Conservation (phyloP, 1,284 basidiomycete genomes). For the Pisolithus thermaeus region DNA sequence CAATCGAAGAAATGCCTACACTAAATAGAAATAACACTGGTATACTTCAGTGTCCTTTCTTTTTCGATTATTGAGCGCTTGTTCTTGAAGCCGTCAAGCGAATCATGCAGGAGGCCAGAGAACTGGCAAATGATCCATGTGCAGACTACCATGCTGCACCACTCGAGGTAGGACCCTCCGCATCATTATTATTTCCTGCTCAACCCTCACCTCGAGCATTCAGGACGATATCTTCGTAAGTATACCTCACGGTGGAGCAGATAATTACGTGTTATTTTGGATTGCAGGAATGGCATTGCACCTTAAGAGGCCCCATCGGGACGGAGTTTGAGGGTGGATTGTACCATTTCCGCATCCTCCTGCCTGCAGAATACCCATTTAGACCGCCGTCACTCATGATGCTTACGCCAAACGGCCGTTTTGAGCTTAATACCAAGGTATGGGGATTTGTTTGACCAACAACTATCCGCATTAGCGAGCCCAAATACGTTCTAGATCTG, state of each 20-base stretch:
- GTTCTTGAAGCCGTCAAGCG: conserved; percentile 73
- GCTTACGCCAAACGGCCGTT: conserved; percentile 92
- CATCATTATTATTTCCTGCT: neutral
- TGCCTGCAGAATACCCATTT: conserved; percentile 94
- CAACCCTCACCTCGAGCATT: conserved; percentile 7
- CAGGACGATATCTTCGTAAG: conserved; percentile 81
- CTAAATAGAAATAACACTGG: conserved; percentile 86
- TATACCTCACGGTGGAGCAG: neutral
- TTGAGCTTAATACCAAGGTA: conserved; percentile 94
- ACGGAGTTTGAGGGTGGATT: conserved; percentile 89
- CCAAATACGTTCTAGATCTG: conserved; percentile 59
- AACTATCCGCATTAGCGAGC: conserved; percentile 10
- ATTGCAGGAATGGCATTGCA: conserved; percentile 93
- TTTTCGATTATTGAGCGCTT: neutral
- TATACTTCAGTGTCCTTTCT: conserved; percentile 25
- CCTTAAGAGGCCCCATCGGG: conserved; percentile 79
- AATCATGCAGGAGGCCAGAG: conserved; percentile 93
- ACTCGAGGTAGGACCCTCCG: conserved; percentile 58
- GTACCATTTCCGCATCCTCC: conserved; percentile 90
- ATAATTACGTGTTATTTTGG: conserved; percentile 24
- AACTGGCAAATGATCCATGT: conserved; percentile 76
- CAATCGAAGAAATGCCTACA: conserved; percentile 28
- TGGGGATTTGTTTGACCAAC: conserved; percentile 22
- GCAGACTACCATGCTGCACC: conserved; percentile 84
- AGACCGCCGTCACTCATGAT: conserved; percentile 91